Conservation (phyloP, 257 asterid species). For the Knoxia roxburghii region DNA sequence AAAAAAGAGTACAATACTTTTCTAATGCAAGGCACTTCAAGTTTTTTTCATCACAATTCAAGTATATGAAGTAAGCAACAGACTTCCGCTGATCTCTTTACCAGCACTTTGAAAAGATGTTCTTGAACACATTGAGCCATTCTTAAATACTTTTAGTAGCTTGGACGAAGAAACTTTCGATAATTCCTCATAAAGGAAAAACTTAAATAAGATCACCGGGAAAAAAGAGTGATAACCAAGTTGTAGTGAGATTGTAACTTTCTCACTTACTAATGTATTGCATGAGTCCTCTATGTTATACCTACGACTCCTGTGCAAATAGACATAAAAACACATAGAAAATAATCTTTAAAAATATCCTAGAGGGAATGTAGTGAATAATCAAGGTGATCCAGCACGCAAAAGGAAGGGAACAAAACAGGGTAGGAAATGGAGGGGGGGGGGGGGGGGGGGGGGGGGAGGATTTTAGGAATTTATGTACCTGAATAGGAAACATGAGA, state of each 20-base stretch:
- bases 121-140: not conserved
- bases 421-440: not conserved
- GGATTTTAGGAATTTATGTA: slow-evolving; percentile 19
- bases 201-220: not conserved
- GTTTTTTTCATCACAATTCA: not conserved
- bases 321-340: not conserved
- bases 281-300: not conserved
- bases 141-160: not conserved
- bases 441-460: too few relatives aligned
- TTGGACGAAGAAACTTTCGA: not conserved
- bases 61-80: not conserved
- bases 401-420: not conserved
- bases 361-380: not conserved
- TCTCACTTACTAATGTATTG: not conserved
- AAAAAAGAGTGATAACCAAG: not conserved
- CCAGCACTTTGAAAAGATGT: not conserved
- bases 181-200: not conserved
- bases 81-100: not conserved
- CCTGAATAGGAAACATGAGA: slow-evolving; percentile 88
- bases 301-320: not conserved
- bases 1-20: too few relatives aligned
- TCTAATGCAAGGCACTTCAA: too few relatives aligned
- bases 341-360: too few relatives aligned
- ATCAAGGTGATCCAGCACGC: not conserved
- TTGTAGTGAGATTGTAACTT: not conserved